phyloP scores from a whole-genome alignment of 768 basidiomycete species.

The Pilatotrama ljubarskyi region DNA sequence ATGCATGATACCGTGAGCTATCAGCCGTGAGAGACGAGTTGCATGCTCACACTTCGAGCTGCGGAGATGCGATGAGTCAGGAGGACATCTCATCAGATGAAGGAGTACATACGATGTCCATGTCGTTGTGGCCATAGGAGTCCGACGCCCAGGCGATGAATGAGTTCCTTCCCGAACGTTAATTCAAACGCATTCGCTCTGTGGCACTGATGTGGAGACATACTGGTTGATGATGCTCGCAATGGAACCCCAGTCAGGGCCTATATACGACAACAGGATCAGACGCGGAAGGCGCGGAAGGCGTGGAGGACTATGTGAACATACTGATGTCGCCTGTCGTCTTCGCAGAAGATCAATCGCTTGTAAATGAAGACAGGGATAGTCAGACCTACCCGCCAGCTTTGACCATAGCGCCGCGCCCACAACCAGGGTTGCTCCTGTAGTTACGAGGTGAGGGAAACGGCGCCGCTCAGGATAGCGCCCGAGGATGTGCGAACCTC shows the following conservation, averaged over 20 bases:
- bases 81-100: neutral
- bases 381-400: conserved; percentile 53
- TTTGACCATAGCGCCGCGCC: conserved; percentile 60
- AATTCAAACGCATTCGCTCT: too few species aligned
- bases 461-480: neutral
- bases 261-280: neutral
- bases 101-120: conserved; percentile 60
- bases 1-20: neutral
- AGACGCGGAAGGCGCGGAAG: too few species aligned
- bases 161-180: conserved; percentile 48
- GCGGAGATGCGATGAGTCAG: neutral
- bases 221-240: conserved; percentile 57
- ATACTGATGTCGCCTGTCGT: conserved; percentile 35
- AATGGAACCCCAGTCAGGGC: conserved; percentile 48
- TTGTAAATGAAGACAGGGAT: neutral
- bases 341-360: neutral
- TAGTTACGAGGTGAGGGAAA: neutral
- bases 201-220: conserved; percentile 6
- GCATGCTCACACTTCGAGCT: conserved; percentile 23
- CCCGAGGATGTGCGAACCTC: conserved; percentile 38
- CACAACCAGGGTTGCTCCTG: conserved; percentile 66
- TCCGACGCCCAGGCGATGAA: conserved; percentile 63
- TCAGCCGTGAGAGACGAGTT: neutral
- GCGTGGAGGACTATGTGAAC: neutral
- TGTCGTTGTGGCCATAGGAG: conserved; percentile 68